phyloP scores from a whole-genome alignment of 1,284 basidiomycete genomes.

The Trichosporon sp. region DNA sequence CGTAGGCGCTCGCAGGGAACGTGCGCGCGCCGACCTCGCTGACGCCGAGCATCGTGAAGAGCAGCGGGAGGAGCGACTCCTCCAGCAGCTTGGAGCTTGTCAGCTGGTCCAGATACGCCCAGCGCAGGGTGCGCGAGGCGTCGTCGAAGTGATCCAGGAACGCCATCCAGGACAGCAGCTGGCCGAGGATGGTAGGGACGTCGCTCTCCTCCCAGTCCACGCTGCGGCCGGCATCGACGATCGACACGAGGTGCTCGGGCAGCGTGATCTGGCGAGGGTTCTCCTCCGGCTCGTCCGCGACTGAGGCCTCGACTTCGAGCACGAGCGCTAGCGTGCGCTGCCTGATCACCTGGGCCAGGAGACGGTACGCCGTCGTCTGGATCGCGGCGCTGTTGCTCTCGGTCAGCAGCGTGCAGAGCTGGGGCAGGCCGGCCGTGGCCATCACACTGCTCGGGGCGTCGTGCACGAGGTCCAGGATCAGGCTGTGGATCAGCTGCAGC shows the following conservation, averaged over 20 bases:
- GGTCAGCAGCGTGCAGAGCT: slow-evolving; percentile 51
- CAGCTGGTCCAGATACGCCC: slow-evolving; percentile 79
- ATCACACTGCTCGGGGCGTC: slow-evolving; percentile 68
- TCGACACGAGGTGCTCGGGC: slow-evolving; percentile 67
- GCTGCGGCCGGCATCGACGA: slow-evolving; percentile 63
- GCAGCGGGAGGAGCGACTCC: slow-evolving; percentile 70
- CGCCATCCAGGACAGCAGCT: slow-evolving; percentile 88
- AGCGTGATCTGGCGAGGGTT: slow-evolving; percentile 56
- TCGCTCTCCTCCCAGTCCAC: slow-evolving; percentile 54
- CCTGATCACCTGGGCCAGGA: slow-evolving; percentile 44
- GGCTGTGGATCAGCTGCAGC: slow-evolving; percentile 67
- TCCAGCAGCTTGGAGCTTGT: slow-evolving; percentile 69
- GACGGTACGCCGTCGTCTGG: slow-evolving; percentile 49
- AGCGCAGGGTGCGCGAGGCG: slow-evolving; percentile 60
- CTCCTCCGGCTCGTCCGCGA: slow-evolving; percentile 37
- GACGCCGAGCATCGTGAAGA: slow-evolving; percentile 68
- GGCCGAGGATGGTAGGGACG: slow-evolving; percentile 44
- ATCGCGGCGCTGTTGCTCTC: slow-evolving; percentile 42
- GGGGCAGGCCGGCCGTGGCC: slow-evolving; percentile 66
- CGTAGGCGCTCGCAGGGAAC: slow-evolving; percentile 67
- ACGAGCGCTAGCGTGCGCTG: slow-evolving; percentile 62
- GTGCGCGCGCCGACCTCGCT: slow-evolving; percentile 55
- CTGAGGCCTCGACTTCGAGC: slow-evolving; percentile 70
- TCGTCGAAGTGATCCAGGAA: slow-evolving; percentile 82
- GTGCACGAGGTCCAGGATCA: slow-evolving; percentile 69